These are phyloP conservation scores for Venturia pyrina DNA, from an alignment of 2,329 filamentous ascomycete species.

Conservation along the genomic window DNA sequence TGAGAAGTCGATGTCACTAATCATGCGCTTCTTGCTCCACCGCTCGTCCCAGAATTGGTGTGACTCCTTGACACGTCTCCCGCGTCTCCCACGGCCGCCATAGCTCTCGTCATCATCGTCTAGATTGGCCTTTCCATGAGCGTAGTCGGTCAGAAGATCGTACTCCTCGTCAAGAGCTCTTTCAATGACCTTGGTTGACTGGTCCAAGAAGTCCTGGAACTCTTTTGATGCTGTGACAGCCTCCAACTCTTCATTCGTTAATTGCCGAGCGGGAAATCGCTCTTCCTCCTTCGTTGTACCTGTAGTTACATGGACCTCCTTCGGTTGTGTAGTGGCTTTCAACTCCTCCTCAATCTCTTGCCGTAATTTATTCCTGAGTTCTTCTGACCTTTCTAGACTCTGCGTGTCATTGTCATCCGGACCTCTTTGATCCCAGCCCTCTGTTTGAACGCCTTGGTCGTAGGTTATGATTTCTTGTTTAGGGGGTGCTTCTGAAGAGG, in stretches of 20 bases:
- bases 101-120: slow-evolving; percentile 65
- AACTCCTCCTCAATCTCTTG: slow-evolving; percentile 91
- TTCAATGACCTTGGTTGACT: slow-evolving; percentile 94
- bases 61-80: slow-evolving; percentile 72
- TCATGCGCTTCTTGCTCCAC: slow-evolving; percentile 96
- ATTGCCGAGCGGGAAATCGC: slow-evolving; percentile 65
- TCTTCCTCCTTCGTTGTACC: slow-evolving; percentile 34
- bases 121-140: slow-evolving; percentile 61
- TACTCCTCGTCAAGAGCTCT: slow-evolving; percentile 91
- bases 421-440: slow-evolving; percentile 44
- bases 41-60: slow-evolving; percentile 90
- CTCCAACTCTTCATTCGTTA: slow-evolving; percentile 76
- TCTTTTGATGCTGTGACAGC: slow-evolving; percentile 88
- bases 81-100: slow-evolving; percentile 59
- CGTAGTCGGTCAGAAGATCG: slow-evolving; percentile 91
- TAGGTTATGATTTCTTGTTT: slow-evolving; percentile 79
- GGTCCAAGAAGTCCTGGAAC: slow-evolving; percentile 89
- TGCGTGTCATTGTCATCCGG: slow-evolving; percentile 35
- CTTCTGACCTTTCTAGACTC: slow-evolving; percentile 68
- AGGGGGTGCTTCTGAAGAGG: slow-evolving; percentile 49
- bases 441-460: slow-evolving; percentile 91
- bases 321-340: slow-evolving; percentile 50
- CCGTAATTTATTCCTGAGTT: slow-evolving; percentile 73
- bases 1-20: slow-evolving; percentile 91
- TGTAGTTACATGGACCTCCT: slow-evolving; percentile 19